A percentile compares a stretch with the other conserved stretches of the same genome.
Evolutionary conservation across 352 stramenopile genomes (phyloP).

Genomic region (Pythium grandisporangium): DNA sequence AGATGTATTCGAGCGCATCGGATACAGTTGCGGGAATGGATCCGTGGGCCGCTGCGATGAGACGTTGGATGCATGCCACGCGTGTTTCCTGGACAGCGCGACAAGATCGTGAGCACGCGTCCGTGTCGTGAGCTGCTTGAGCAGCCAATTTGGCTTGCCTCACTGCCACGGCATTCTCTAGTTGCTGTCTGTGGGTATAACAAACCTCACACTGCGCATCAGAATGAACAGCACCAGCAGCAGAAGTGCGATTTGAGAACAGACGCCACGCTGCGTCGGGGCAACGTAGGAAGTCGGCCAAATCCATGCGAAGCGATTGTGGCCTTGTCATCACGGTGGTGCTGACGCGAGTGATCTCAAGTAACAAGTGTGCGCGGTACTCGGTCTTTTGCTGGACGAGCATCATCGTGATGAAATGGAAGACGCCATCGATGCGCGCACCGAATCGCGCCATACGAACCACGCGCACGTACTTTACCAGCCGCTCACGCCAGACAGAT

Average conservation of each 20-base stretch:
- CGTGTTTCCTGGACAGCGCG: no score
- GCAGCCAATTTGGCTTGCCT: no score
- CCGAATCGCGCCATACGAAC: conserved; percentile 32
- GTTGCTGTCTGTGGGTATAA: no score
- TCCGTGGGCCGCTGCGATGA: no score
- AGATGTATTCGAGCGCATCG: conserved; percentile 7
- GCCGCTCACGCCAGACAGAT: conserved; percentile 25
- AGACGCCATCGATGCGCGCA: conserved; percentile 21
- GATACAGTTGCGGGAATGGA: no score
- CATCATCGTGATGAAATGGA: conserved; percentile 25
- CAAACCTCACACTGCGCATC: no score
- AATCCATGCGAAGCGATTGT: conserved; percentile 25
- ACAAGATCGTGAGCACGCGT: no score
- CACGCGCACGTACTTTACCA: conserved; percentile 39
- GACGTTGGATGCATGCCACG: no score
- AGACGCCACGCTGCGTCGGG: conserved; percentile 1
- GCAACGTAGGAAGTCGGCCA: conserved; percentile 42
- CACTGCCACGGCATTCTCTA: no score
- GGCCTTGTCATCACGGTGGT: background rate
- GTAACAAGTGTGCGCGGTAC: conserved; percentile 34
- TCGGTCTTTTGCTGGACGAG: conserved; percentile 56
- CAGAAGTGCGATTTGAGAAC: no score
- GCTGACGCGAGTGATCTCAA: conserved; percentile 24
- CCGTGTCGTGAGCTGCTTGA: no score
- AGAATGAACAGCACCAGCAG: no score